Evolutionary conservation across 2,329 filamentous ascomycete species (phyloP).

Genomic region (Paecilomyces niveus): DNA sequence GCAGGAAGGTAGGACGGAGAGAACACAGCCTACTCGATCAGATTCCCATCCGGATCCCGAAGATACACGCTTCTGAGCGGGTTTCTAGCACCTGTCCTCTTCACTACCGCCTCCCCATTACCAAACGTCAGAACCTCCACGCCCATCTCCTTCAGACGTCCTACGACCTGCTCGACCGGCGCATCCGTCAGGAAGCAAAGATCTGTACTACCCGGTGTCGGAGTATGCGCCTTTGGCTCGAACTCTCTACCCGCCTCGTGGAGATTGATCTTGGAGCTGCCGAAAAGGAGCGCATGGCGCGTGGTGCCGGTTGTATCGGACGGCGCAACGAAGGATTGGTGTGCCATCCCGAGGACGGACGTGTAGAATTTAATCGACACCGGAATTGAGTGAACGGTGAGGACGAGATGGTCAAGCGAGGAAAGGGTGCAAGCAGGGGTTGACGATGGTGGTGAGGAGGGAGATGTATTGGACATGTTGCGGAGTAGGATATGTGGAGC

Average conservation of each 20-base stretch:
- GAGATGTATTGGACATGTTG: background rate
- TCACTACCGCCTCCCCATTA: slow-evolving; percentile 47
- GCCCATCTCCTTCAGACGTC: slow-evolving; percentile 33
- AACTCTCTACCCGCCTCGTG: slow-evolving; percentile 54
- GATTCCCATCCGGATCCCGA: slow-evolving; percentile 55
- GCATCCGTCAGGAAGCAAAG: slow-evolving; percentile 53
- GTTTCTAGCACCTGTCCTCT: slow-evolving; percentile 50
- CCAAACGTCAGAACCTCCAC: slow-evolving; percentile 36
- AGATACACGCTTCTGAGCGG: slow-evolving; percentile 53
- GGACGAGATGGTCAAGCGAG: slow-evolving; percentile 54
- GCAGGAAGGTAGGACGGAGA: background rate
- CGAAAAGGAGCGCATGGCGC: slow-evolving; percentile 51
- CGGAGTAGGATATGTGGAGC: background rate
- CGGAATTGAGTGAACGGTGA: slow-evolving; percentile 49
- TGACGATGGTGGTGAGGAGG: background rate
- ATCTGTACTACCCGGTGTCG: slow-evolving; percentile 52
- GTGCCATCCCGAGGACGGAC: slow-evolving; percentile 50
- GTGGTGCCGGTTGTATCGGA: slow-evolving; percentile 23
- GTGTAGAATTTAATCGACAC: slow-evolving; percentile 50
- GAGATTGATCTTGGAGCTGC: slow-evolving; percentile 55
- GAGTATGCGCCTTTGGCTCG: slow-evolving; percentile 50
- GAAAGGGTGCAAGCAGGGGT: slow-evolving; percentile 7
- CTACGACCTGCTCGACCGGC: slow-evolving; percentile 42
- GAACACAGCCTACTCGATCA: slow-evolving; percentile 49
- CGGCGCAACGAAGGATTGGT: slow-evolving; percentile 44